Evolutionary conservation across 805 yeast species (phyloP), one percentile per base, ranked within the genome.

Genomic region (Starmera caribaea): DNA sequence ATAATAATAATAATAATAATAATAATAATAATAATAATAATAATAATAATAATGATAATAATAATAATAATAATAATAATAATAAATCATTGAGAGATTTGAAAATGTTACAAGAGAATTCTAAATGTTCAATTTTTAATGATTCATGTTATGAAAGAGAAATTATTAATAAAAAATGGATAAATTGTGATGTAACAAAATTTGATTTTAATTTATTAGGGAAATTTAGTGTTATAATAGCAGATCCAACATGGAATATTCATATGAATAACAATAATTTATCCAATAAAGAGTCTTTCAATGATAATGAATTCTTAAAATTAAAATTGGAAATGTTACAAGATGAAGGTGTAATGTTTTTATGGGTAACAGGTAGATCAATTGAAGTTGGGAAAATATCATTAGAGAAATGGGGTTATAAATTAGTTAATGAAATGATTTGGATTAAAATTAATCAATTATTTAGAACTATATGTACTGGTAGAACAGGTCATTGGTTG

Each of bases 221-320:
- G 3, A 78, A 81, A 61, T 84, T 84, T 62, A 88, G 81, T 32
- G 87, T 80, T 3, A 77, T 89, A 11, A 74, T 90, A 40, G 90
- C 95, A 0, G 97, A 89, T 58, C 96, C 96, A 3, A 92, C 96
- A 8, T 89, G 97, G 97, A 89, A 87, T 47, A 89, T 89, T 46
- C 96, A 89, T 61, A 88, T 85, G 89, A 81, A 83, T 40, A 32
- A 14, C 32, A 16, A 30, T 33, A 28, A 35, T 32, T 14, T n/a
- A 24, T 16, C 16, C 16, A 13, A 34, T 15, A 79, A 81, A 56
- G 84, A 86, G 11, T 77, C 86, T 2, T 78, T 86, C 55, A 81
- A 81, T 41, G 95, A 85, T 54, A 71, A 75, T 2, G 96, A 86
- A 48, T 63, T 89, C 30, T 59, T 80, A 38, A 66, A 74, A 10